phyloP scores from a whole-genome alignment of 2,329 filamentous ascomycete species.

The Cryphonectria nitschkei region DNA sequence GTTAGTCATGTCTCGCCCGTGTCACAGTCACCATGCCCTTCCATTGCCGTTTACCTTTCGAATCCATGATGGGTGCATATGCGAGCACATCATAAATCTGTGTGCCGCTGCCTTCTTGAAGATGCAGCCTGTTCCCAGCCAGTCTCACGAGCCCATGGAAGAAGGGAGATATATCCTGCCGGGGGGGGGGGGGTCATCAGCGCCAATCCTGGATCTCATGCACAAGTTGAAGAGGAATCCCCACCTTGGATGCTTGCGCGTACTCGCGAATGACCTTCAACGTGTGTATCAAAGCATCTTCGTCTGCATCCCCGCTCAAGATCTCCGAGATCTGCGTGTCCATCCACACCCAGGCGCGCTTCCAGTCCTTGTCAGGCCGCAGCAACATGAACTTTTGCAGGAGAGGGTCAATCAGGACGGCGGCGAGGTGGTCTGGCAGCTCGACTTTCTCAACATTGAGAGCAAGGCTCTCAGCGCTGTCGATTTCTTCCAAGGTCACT shows the following conservation, averaged over 20 bases:
- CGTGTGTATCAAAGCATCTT: constrained; percentile 55
- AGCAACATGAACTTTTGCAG: constrained; percentile 78
- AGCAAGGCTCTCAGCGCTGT: constrained; percentile 70
- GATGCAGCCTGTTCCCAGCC: constrained; percentile 41
- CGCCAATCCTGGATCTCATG: not conserved
- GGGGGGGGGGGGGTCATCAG: not conserved
- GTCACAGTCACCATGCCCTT: not conserved
- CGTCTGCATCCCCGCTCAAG: constrained; percentile 48
- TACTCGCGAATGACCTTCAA: constrained; percentile 61
- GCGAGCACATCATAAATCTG: constrained; percentile 50
- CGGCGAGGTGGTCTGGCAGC: constrained; percentile 79
- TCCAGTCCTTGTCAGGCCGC: constrained; percentile 53
- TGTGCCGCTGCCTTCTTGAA: constrained; percentile 2
- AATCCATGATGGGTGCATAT: constrained; percentile 57
- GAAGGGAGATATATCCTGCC: constrained; percentile 34
- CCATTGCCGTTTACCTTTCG: constrained; percentile 50
- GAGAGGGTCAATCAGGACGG: constrained; percentile 74
- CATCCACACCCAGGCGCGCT: constrained; percentile 27
- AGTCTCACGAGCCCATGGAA: constrained; percentile 57
- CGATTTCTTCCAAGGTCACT: constrained; percentile 76
- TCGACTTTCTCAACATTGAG: constrained; percentile 77
- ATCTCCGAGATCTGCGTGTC: constrained; percentile 24
- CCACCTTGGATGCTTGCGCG: constrained; percentile 59
- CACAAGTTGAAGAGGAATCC: constrained; percentile 18
- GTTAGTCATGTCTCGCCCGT: not conserved